Evolutionary conservation across 2,329 filamentous ascomycete genomes (phyloP), one percentile per base, ranked within the genome.

Genomic region (Monilinia fructicola): DNA sequence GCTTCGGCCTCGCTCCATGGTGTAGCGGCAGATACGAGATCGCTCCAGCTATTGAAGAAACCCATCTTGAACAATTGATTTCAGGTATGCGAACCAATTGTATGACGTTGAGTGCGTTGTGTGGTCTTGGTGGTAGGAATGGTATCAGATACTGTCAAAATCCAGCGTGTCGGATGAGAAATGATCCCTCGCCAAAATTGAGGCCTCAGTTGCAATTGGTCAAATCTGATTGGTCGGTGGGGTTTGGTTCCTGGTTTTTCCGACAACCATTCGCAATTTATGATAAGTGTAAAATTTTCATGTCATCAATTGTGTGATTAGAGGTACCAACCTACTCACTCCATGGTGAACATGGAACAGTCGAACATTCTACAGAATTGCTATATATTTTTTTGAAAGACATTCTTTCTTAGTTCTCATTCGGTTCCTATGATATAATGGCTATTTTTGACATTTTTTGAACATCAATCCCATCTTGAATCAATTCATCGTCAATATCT

Each of bases 1-100:
- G 87, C 87, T 78, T 89, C 84, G 73, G 82, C 86, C 72, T 83
- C 83, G 77, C 81, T 82, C 87, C 87, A 89, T 77, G 87, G 87
- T 80, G 83, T 82, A 73, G 84, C 86, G 70, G 86, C 86, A 80
- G 88, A 85, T 76, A 87, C 80, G 77, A 89, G 80, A 77, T 89
- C 87, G 76, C 81, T 82, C 75, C 87, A 83, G 73, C 83, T 80
- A 78, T 88, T 85, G 84, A 86, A 88, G 81, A 89, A 82, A 81
- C 85, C 86, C 87, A 89, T 89, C 79, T 70, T 75, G 59, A 16
- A 52, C 67, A 66, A 66, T 61, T 62, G 65, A 62, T 54, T 63
- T 50, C 58, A 68, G 68, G 64, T 55, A 60, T 35, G 35, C 63
- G 67, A 64, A 54, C 42, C 65, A 66, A 66, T 63, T 66, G 65